A percentile compares a stretch with the other conserved stretches of the same genome.
These are phyloP conservation scores for Aureobasidium sp. DNA, from an alignment of 2,329 filamentous ascomycete genomes.

Conservation along the genomic window DNA sequence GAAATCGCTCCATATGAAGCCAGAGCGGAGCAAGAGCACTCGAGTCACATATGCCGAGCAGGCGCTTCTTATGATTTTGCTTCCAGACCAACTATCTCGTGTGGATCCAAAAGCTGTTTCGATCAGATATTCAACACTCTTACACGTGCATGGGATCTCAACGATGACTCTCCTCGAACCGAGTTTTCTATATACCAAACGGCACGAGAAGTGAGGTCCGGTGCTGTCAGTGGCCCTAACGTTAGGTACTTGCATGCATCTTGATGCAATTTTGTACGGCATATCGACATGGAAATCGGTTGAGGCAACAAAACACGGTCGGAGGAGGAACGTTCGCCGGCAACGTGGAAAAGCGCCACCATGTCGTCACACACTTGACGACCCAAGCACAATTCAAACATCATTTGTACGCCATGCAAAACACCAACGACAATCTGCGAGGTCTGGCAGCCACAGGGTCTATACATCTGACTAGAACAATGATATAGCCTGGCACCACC, in stretches of 20 bases:
- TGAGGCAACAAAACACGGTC: conserved; percentile 1
- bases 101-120: background rate
- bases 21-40: background rate
- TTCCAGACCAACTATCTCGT: background rate
- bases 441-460: background rate
- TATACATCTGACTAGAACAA: background rate
- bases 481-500: background rate
- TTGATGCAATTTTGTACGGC: conserved; percentile 3
- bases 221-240: background rate
- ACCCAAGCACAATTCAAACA: background rate
- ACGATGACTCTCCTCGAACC: background rate
- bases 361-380: conserved; percentile 8
- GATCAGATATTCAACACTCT: background rate
- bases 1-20: background rate
- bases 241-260: background rate
- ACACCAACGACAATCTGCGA: background rate
- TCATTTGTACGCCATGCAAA: background rate
- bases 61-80: background rate
- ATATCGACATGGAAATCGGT: background rate
- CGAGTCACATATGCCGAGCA: background rate
- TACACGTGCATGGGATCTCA: background rate
- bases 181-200: background rate
- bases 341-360: conserved; percentile 7
- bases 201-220: background rate
- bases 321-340: conserved; percentile 1